phyloP scores from a whole-genome alignment of 228 moss, liverwort and hornwort species.

The Sphagnum magellanicum region DNA sequence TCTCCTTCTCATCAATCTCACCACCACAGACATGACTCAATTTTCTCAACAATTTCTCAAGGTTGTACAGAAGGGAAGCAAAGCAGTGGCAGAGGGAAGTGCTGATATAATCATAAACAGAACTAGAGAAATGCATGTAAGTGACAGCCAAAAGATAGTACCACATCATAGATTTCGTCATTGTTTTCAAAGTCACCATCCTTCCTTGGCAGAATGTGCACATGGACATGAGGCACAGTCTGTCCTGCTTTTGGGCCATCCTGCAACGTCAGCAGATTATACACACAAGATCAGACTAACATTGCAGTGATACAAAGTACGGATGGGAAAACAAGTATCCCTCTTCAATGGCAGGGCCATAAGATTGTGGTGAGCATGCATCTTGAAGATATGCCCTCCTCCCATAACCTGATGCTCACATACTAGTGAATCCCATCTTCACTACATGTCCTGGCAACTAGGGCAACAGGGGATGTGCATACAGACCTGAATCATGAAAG shows the following conservation, averaged over 20 bases:
- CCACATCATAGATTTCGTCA: slow-evolving; percentile 87
- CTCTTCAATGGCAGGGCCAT: no score
- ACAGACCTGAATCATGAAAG: slow-evolving; percentile 72
- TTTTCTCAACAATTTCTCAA: neutral
- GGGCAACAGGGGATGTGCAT: neutral
- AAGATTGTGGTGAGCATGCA: no score
- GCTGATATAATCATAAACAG: neutral
- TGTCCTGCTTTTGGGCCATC: slow-evolving; percentile 96
- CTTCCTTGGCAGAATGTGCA: slow-evolving; percentile 84
- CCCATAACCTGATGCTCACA: no score
- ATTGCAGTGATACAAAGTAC: no score
- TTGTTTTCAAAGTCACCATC: slow-evolving; percentile 75
- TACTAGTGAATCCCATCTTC: no score
- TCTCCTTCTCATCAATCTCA: slow-evolving; percentile 84
- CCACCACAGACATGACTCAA: slow-evolving; percentile 8
- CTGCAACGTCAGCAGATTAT: slow-evolving; percentile 16
- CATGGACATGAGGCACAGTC: slow-evolving; percentile 91
- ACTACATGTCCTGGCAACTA: neutral
- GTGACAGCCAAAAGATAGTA: slow-evolving; percentile 12
- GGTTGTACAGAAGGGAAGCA: neutral
- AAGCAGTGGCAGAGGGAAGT: neutral
- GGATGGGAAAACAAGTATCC: no score
- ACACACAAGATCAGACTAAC: neutral
- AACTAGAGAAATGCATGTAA: neutral
- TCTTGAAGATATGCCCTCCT: no score